These are phyloP conservation scores for Globisporangium camurandrum DNA, from an alignment of 352 stramenopile species.

Conservation along the genomic window DNA sequence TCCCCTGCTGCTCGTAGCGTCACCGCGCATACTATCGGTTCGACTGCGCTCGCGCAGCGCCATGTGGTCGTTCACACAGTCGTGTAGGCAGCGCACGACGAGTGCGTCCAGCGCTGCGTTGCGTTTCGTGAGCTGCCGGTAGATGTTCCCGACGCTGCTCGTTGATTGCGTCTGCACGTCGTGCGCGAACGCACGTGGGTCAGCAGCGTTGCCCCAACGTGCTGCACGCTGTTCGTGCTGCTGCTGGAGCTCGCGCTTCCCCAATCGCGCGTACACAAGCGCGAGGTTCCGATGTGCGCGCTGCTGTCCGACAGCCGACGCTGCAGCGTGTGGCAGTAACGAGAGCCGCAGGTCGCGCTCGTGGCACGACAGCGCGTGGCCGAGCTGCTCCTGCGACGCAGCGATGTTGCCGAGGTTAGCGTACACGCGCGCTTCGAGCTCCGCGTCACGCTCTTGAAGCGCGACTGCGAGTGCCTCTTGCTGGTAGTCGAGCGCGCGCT, in stretches of 20 bases:
- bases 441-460: conserved; percentile 30
- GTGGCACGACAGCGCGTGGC: conserved; percentile 53
- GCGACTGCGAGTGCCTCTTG: conserved; percentile 55
- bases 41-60: conserved; percentile 1
- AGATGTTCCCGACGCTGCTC: conserved; percentile 57
- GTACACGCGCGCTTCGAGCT: conserved; percentile 68
- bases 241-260: conserved; percentile 26
- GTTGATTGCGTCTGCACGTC: conserved; percentile 39
- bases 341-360: conserved; percentile 46
- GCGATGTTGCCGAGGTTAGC: conserved; percentile 76
- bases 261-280: conserved; percentile 50
- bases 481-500: conserved; percentile 43
- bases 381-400: conserved; percentile 36
- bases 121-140: conserved; percentile 35
- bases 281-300: conserved; percentile 67
- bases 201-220: conserved; percentile 9
- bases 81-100: conserved; percentile 25
- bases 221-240: conserved; percentile 31
- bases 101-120: conserved; percentile 31
- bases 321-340: conserved; percentile 25
- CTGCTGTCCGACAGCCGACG: conserved; percentile 39
- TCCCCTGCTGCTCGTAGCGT: neutral
- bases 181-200: conserved; percentile 34
- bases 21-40: neutral
- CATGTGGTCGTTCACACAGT: conserved; percentile 18